A percentile compares a stretch with the other conserved stretches of the same genome.
phyloP scores from a whole-genome alignment of 192 early-diverging fungal species.

The Coemansia sp. region DNA sequence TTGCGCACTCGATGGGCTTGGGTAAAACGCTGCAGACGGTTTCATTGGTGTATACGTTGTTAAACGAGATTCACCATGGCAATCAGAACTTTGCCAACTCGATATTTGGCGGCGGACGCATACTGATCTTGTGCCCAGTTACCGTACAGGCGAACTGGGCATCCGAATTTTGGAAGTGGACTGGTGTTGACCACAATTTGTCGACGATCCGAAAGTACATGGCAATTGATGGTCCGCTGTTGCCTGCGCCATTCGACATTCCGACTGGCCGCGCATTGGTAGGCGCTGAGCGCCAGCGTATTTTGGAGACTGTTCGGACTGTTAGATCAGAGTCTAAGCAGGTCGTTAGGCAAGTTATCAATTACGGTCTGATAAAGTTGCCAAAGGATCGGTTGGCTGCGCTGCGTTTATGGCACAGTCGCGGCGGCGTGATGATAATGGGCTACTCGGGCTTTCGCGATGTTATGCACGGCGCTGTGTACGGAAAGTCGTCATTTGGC shows the following conservation, averaged over 20 bases:
- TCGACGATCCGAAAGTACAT: slow-evolving; percentile 2
- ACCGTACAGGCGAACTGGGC: slow-evolving; percentile 74
- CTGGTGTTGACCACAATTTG: slow-evolving; percentile 25
- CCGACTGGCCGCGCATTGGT: neutral
- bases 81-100: slow-evolving; percentile 57
- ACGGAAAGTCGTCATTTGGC: neutral
- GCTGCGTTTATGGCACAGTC: slow-evolving; percentile 57
- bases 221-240: slow-evolving; percentile 15
- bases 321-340: slow-evolving; percentile 10
- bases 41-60: slow-evolving; percentile 67
- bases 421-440: slow-evolving; percentile 69
- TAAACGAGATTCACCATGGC: slow-evolving; percentile 57
- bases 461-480: slow-evolving; percentile 22
- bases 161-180: slow-evolving; percentile 70
- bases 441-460: slow-evolving; percentile 64
- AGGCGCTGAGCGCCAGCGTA: neutral
- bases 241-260: slow-evolving; percentile 10
- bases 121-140: slow-evolving; percentile 74
- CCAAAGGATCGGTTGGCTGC: slow-evolving; percentile 17
- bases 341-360: slow-evolving; percentile 53
- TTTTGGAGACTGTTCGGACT: slow-evolving; percentile 4
- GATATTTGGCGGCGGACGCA: slow-evolving; percentile 55
- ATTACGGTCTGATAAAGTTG: slow-evolving; percentile 30
- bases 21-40: slow-evolving; percentile 83
- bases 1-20: slow-evolving; percentile 86